Percentiles rank a stretch among this genome's conserved stretches.
phyloP scores from a whole-genome alignment of 2,329 filamentous ascomycete genomes.

The Rhytidhysteron rufulum region DNA sequence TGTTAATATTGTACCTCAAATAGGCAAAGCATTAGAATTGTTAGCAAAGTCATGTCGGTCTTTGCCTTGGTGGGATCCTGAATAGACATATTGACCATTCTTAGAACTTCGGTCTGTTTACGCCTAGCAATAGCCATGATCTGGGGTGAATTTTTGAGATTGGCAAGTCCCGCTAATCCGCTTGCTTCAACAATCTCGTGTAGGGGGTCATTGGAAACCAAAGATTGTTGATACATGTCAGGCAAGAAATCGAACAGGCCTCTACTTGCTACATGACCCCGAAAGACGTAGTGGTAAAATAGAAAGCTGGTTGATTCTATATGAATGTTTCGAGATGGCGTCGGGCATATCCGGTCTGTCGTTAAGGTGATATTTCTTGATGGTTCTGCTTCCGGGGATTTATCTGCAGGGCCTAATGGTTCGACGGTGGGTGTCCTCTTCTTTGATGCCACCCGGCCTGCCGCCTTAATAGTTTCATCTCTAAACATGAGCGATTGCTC shows the following conservation, averaged over 20 bases:
- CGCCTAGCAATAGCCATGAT: conserved; percentile 11
- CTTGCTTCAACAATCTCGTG: conserved; percentile 14
- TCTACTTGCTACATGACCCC: background rate
- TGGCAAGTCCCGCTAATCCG: conserved; percentile 14
- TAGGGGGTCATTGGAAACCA: conserved; percentile 9
- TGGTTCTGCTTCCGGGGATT: too few relatives aligned
- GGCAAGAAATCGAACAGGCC: conserved; percentile 13
- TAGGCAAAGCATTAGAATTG: conserved; percentile 11
- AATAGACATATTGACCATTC: conserved; percentile 10
- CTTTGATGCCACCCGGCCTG: background rate
- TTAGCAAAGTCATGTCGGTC: conserved; percentile 13
- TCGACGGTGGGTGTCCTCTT: too few relatives aligned
- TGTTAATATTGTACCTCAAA: conserved; percentile 10
- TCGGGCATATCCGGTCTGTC: too few relatives aligned
- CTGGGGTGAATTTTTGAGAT: conserved; percentile 7
- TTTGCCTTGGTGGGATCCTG: conserved; percentile 10
- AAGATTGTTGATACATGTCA: conserved; percentile 6
- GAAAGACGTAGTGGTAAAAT: conserved; percentile 10
- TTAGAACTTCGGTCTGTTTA: conserved; percentile 11
- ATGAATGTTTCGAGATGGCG: conserved; percentile 5
- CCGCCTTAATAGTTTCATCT: conserved; percentile 13
- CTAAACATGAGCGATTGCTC: conserved; percentile 17
- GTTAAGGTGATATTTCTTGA: too few relatives aligned
- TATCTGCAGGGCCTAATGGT: too few relatives aligned
- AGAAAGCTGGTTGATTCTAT: conserved; percentile 14